Percentiles rank a stretch among this genome's conserved stretches.
Evolutionary conservation across 805 yeast species (phyloP).

Genomic region (Metschnikowia gelsemii): DNA sequence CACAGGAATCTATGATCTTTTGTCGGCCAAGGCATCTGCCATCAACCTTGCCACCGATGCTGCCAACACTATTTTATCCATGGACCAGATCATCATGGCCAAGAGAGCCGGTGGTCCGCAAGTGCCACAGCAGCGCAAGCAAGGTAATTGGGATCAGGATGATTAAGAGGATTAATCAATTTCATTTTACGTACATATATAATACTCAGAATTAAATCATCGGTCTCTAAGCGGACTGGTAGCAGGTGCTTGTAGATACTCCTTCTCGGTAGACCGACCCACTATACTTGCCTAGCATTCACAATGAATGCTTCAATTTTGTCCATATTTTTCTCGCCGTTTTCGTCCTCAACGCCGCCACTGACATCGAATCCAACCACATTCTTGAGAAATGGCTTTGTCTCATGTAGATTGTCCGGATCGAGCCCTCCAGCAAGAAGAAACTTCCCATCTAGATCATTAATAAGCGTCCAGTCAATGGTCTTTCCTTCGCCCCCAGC

Average conservation of each 20-base stretch:
- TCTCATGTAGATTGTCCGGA: constrained; percentile 65
- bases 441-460: constrained; percentile 36
- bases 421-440: constrained; percentile 88
- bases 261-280: no score
- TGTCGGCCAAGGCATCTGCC: constrained; percentile 80
- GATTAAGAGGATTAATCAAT: constrained; percentile 57
- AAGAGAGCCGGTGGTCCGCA: constrained; percentile 98
- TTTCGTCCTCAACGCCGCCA: constrained; percentile 81
- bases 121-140: constrained; percentile 79
- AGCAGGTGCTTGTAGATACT: no score
- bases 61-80: constrained; percentile 82
- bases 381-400: constrained; percentile 48
- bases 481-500: constrained; percentile 86
- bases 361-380: constrained; percentile 92
- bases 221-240: neutral
- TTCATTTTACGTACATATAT: constrained; percentile 1
- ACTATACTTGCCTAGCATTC: constrained; percentile 41
- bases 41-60: constrained; percentile 94
- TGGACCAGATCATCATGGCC: constrained; percentile 98
- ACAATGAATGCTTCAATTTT: constrained; percentile 62
- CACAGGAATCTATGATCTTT: constrained; percentile 74
- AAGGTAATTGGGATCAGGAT: constrained; percentile 95
- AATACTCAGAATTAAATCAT: constrained; percentile 1
- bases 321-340: constrained; percentile 65
- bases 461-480: constrained; percentile 63